Base-by-base conservation (phyloP, 2,329 filamentous ascomycete genomes). In the Conoideocrella luteorostrata region DNA sequence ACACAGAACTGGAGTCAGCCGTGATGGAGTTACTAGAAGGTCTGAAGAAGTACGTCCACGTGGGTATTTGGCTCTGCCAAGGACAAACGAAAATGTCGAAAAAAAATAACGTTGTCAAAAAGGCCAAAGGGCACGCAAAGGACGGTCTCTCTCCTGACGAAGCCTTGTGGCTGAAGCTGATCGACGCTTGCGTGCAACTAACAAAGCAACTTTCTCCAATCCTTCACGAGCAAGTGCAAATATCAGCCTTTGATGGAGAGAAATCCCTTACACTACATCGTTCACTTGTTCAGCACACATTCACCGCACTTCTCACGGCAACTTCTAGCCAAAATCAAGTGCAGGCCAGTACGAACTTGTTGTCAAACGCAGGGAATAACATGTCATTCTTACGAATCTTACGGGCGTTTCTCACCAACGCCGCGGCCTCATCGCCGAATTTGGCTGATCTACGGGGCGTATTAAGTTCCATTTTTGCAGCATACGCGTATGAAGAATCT, bases 41-140 rank as follows among this genome's bases (percentile, higher is more conserved):
- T 1, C 68, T 98, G 15, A 83, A 94, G 48, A 96, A 95, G 60
- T 97, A 95, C 64, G 81, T 84, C 2, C 84, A 89, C 50, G 88
- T 98, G 1, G 93, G 94, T 12, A 91, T 95, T 40, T 98, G 93
- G 93, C 71, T 98, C 11, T 97, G 93, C 55, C 88, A 94, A 63
- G 81, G 84, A 2, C 88, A 95, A 59, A 88, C 80, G 39, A 86
- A 84, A 56, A 77, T 75, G 0, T 64, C 70, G 5, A 73, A 68
- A 46, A 65, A 66, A 47, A 55, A 60, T 42, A 70, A 63, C 50
- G 62, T 65, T 17, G 65, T 76, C 4, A 64, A 77, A 39, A 69
- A 80, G 51, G 78, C 63, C 62, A 74, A 77, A 44, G 55, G 63
- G 4, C 54, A 63, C 5, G 52, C 63, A 1, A 62, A 61, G 2